Evolutionary conservation across 108 stramenopile species (phyloP), one percentile per base, ranked within the genome.

Genomic region (Cyclotella cryptica): DNA sequence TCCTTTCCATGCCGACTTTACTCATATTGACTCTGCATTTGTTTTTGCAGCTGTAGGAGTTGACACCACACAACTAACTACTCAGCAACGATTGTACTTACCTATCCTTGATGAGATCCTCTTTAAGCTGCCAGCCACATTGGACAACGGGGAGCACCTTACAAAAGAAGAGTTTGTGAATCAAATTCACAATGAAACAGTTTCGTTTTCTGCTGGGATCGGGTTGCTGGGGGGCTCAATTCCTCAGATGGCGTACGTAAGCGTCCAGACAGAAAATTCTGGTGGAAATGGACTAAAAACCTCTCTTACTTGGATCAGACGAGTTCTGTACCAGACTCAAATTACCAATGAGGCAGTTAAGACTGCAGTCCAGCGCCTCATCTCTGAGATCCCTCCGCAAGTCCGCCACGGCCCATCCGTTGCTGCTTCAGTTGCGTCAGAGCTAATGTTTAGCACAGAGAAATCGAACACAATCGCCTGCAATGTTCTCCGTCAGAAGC

Each of bases 41-140:
- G 72, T 83, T 15, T 83, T 74, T 69, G 84, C 80, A 0, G 84
- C 78, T 14, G 84, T 81, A 14, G 80, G 74, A 18, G 66, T 75
- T 26, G 79, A 81, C 55, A 85, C 84, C 15, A 68, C 74, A 0
- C 66, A 60, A 0, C 69, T 85, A 0, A 57, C 54, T 27, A 26
- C 52, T 42, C 29, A 71, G 26, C 80, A 80, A 49, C 62, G 84
- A 19, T 21, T 69, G 35, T 81, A 81, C 62, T 44, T 85, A 7
- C 84, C 84, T 7, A 80, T 85, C 22, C 65, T 85, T 59, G 52
- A 68, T n/a, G 84, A 85, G 57, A 80, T 81, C 64, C 62, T 85
- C 4, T 81, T 81, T 51, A 85, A 85, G 67, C 61, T 80, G 22
- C 80, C 84, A 19, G 80, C 70, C 8, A 80, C 69, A 21, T 43